Evolutionary conservation across 768 basidiomycete species (phyloP), one percentile per base, ranked within the genome.

Genomic region (Agrocybe pediades): DNA sequence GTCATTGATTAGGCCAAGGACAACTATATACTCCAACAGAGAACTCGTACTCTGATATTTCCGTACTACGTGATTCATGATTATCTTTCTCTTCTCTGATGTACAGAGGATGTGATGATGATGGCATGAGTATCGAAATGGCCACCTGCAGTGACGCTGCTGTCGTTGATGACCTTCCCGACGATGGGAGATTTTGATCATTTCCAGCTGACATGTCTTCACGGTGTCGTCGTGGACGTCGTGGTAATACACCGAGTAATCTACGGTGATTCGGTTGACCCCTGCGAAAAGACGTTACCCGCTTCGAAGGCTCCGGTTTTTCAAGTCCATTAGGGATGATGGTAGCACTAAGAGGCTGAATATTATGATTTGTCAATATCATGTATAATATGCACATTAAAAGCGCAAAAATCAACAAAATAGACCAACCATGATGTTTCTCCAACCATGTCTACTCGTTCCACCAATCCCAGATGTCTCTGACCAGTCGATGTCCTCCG

Each of bases 61-160:
- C 58, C 3, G 58, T 53, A 25, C 58, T 54, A n/a, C n/a, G n/a
- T n/a, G n/a, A n/a, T 23, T 43, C 46, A 17, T 47, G 53, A 26
- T 36, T 51, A 46, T 57, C 41, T 49, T 40, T 58, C 43, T 40
- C 52, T 44, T 46, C 47, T 45, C 47, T 30, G 23, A 50, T 43
- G 55, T 54, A 62, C 21, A 55, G 26, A 47, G 51, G 64, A 55
- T 62, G 49, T 30, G 53, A 49, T 49, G 58, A 62, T 6, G 57
- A 65, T 13, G 80, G 76, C 74, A 81, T 75, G 7, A 70, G 61
- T 42, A 81, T 68, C 13, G 72, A 57, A 16, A 80, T 71, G 3
- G 73, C 70, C 13, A 81, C 66, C 46, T 72, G 73, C 27, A 78
- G 51, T 23, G 47, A 60, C 20, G 57, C 45, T 15, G 13, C 11